Evolutionary conservation across 2,329 filamentous ascomycete genomes (phyloP).

Genomic region (Claviceps monticola): DNA sequence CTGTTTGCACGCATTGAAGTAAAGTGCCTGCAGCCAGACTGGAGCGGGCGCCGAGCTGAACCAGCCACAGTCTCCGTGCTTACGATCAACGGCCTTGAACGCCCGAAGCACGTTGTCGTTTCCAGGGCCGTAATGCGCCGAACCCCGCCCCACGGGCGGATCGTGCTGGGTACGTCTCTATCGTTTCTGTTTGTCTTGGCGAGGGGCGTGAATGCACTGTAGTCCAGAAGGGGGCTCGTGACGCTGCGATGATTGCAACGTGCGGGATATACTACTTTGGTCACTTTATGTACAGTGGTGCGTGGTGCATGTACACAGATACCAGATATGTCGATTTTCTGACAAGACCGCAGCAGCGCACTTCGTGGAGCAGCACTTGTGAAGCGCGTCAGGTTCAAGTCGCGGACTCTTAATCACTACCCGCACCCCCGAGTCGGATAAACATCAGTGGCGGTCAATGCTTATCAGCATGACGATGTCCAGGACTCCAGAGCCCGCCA

Average conservation of each 20-base stretch:
- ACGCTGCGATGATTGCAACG: slow-evolving; percentile 1
- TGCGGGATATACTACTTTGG: not conserved
- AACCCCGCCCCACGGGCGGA: slow-evolving; percentile 6
- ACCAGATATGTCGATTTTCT: no score
- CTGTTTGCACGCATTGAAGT: not conserved
- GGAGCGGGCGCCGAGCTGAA: slow-evolving; percentile 3
- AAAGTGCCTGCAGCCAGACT: not conserved
- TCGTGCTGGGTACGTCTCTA: not conserved
- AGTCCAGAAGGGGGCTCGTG: not conserved
- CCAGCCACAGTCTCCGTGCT: not conserved
- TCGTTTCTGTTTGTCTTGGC: not conserved
- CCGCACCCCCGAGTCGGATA: not conserved
- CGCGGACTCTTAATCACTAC: not conserved
- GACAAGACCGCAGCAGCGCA: no score
- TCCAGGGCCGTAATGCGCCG: slow-evolving; percentile 13
- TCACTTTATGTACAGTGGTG: not conserved
- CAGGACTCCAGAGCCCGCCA: not conserved
- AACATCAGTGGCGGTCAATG: not conserved
- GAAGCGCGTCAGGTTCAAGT: no score
- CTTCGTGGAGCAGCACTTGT: no score
- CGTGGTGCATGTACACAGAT: not conserved
- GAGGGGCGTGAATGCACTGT: not conserved
- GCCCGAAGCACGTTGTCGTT: slow-evolving; percentile 12
- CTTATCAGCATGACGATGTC: not conserved
- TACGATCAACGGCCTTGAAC: slow-evolving; percentile 2